Base-by-base conservation (phyloP, 2,329 filamentous ascomycete species). In the Magnaporthiopsis poae region DNA sequence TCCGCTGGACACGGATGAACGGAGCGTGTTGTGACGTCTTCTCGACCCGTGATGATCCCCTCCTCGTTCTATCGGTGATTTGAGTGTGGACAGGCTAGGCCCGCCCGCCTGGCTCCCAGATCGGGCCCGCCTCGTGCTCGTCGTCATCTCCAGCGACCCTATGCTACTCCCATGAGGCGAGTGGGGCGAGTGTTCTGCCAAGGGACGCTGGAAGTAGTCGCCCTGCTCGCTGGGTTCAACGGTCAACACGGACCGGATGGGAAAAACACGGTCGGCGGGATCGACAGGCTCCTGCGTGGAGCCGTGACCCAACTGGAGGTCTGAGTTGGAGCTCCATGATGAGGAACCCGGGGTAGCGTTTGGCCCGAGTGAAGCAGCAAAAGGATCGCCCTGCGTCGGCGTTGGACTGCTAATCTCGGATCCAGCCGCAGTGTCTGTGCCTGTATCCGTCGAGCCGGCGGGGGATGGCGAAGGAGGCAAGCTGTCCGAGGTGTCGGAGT, bases 211-310 rank as follows among this genome's bases (percentile, higher is more conserved):
- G 64, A 78, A 77, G 67, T 77, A 77, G n/a, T 79, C 77, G 3
- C 12, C 33, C 52, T 73, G 69, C 13, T 80, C 79, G 62, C 70
- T 73, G 5, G 75, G 71, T 68, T 77, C 87, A 60, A 93, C 85
- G 8, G 86, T 90, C 31, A 94, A 81, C 61, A 91, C 88, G n/a
- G 90, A 92, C 63, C 90, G 86, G 39, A 94, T 90, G n/a, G 90
- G 90, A 67, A 90, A 94, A 5, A 94, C 89, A 66, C 89, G 84
- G 72, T 93, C 82, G 39, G 75, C 74, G 35, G 74, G 72, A 63
- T 79, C 61, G 11, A 5, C 31, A 18, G 13, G 12, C 31, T 62
- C 77, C 29, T 73, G 72, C 63, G 70, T 73, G 66, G 69, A 73
- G 65, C 71, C 69, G 62, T 77, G 70, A 18, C 74, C 74, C 5